phyloP scores from a whole-genome alignment of 352 stramenopile species.

The Pythium folliculosum region DNA sequence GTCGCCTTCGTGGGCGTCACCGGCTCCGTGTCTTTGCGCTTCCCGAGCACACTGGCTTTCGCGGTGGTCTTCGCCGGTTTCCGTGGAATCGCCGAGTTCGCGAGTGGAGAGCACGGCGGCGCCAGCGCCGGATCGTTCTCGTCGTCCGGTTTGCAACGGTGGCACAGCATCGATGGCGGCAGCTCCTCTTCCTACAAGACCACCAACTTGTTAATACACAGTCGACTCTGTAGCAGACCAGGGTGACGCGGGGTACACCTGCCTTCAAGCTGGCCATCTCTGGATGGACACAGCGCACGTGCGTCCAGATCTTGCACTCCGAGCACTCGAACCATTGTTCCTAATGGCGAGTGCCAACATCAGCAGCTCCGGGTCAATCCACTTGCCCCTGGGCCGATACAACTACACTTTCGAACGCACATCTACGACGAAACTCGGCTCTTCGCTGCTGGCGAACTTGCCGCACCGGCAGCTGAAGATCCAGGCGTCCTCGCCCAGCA shows the following conservation, averaged over 20 bases:
- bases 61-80: background rate
- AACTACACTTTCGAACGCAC: conserved; percentile 26
- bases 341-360: too few relatives aligned
- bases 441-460: conserved; percentile 69
- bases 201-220: background rate
- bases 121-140: conserved; percentile 7
- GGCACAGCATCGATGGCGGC: conserved; percentile 54
- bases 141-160: conserved; percentile 39
- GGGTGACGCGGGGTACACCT: conserved; percentile 12
- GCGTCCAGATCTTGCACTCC: conserved; percentile 73
- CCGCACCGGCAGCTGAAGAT: conserved; percentile 73
- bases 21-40: conserved; percentile 18
- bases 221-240: background rate
- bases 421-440: conserved; percentile 49
- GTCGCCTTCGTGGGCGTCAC: conserved; percentile 37
- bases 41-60: background rate
- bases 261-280: conserved; percentile 37
- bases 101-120: conserved; percentile 5
- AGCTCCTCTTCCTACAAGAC: conserved; percentile 38
- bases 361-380: too few relatives aligned
- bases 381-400: background rate
- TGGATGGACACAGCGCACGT: conserved; percentile 68
- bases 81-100: too few relatives aligned
- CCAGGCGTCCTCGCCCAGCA: conserved; percentile 62
- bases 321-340: conserved; percentile 86